phyloP scores from a whole-genome alignment of 169 alveolate species.

The Plasmodium coatneyi region DNA sequence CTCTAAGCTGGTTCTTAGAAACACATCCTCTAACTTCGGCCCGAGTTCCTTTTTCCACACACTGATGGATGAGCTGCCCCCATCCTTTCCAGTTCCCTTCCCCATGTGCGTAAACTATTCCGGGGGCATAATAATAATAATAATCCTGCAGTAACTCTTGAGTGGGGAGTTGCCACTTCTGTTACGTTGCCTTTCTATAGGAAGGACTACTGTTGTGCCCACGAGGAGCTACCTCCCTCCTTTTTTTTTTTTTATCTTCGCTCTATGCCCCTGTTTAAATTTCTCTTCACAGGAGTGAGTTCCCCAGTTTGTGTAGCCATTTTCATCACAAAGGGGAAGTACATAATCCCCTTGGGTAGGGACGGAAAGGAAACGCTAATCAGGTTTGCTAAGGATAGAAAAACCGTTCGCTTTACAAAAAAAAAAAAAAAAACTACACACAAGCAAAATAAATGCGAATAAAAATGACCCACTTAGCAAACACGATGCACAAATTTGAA shows the following conservation, averaged over 20 bases:
- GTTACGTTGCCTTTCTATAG: neutral
- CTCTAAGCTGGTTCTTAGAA: slow-evolving; percentile 36
- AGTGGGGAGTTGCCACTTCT: neutral
- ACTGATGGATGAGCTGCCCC: slow-evolving; percentile 36
- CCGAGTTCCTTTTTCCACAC: slow-evolving; percentile 74
- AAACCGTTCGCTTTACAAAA: neutral
- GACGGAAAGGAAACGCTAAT: neutral
- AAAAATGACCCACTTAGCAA: neutral
- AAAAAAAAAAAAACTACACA: neutral
- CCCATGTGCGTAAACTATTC: neutral
- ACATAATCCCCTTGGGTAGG: neutral
- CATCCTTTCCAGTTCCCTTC: neutral
- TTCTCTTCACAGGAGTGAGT: neutral
- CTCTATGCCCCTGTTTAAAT: neutral
- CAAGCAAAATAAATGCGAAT: neutral
- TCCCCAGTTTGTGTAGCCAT: neutral
- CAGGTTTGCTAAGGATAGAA: neutral
- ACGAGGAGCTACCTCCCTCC: neutral
- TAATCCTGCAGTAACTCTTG: neutral
- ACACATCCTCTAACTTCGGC: slow-evolving; percentile 40
- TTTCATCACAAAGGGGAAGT: neutral
- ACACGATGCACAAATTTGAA: neutral
- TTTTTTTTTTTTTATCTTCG: neutral
- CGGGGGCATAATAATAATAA: too few species aligned
- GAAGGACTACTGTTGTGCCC: neutral